A percentile compares a stretch with the other conserved stretches of the same genome.
These are phyloP conservation scores for Populus nigra DNA, from an alignment of 345 rosid species.

Conservation along the genomic window DNA sequence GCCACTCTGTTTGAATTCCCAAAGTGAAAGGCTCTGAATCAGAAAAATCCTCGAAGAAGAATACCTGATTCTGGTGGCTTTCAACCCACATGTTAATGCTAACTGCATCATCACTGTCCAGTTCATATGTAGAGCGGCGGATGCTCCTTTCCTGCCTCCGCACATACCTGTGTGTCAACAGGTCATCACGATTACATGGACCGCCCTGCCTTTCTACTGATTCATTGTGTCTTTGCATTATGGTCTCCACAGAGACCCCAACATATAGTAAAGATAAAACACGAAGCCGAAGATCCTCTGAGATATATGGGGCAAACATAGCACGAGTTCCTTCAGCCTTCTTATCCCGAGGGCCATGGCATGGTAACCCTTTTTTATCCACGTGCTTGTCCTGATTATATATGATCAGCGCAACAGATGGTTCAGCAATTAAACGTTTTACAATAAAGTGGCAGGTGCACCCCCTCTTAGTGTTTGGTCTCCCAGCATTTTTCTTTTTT, in stretches of 20 bases:
- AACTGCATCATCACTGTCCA: constrained; percentile 74
- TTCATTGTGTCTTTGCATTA: constrained; percentile 94
- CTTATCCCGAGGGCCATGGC: constrained; percentile 94
- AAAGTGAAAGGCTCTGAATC: constrained; percentile 69
- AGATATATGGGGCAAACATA: constrained; percentile 96
- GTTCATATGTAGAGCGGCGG: constrained; percentile 72
- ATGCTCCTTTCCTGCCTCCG: constrained; percentile 90
- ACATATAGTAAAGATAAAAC: constrained; percentile 78
- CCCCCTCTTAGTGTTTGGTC: constrained; percentile 93
- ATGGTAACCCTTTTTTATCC: constrained; percentile 83
- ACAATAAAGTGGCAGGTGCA: constrained; percentile 97
- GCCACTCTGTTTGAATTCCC: constrained; percentile 98
- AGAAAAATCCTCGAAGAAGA: constrained; percentile 73
- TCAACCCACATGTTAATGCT: constrained; percentile 87
- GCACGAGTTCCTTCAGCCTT: constrained; percentile 94
- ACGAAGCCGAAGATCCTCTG: constrained; percentile 92
- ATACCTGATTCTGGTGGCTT: constrained; percentile 67
- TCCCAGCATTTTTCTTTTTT: constrained; percentile 86
- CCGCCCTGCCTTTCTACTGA: constrained; percentile 92
- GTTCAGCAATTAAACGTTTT: constrained; percentile 87
- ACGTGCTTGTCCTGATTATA: constrained; percentile 87
- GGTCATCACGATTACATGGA: constrained; percentile 80
- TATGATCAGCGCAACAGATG: constrained; percentile 77
- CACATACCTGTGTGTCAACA: constrained; percentile 87
- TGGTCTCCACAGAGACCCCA: constrained; percentile 93